phyloP scores from a whole-genome alignment of 2,329 filamentous ascomycete species.

The Microdochium paspali region DNA sequence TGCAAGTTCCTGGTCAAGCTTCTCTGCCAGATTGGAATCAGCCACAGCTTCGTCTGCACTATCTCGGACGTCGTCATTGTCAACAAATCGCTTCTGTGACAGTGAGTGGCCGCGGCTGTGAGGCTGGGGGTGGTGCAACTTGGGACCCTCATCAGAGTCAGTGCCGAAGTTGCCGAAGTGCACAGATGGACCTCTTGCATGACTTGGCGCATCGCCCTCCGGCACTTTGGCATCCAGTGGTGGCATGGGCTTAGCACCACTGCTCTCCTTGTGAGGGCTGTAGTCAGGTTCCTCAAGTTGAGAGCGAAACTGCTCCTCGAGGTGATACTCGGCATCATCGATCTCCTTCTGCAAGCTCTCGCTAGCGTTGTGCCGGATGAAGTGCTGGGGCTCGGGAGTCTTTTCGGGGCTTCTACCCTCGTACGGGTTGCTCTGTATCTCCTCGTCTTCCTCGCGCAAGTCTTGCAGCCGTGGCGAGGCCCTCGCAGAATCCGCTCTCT shows the following conservation, averaged over 20 bases:
- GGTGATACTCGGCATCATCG: conserved; percentile 75
- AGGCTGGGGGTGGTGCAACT: conserved; percentile 64
- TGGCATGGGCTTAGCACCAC: conserved; percentile 17
- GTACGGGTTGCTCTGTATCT: conserved; percentile 29
- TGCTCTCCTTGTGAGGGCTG: conserved; percentile 48
- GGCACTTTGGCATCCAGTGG: background rate
- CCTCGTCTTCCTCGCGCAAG: conserved; percentile 65
- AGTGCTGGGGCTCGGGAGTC: conserved; percentile 38
- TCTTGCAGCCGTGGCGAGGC: conserved; percentile 59
- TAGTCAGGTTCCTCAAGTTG: conserved; percentile 73
- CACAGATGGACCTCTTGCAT: conserved; percentile 34
- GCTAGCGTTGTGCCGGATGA: conserved; percentile 59
- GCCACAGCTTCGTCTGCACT: conserved; percentile 25
- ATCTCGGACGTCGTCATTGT: conserved; percentile 37
- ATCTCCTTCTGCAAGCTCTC: conserved; percentile 75
- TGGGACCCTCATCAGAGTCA: conserved; percentile 41
- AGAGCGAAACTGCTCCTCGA: conserved; percentile 70
- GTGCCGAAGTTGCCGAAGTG: conserved; percentile 44
- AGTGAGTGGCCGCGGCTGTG: conserved; percentile 65
- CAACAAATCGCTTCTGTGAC: conserved; percentile 55
- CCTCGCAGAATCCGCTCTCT: conserved; percentile 42
- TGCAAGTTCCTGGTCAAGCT: conserved; percentile 26
- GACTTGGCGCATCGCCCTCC: conserved; percentile 15
- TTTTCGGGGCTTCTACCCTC: conserved; percentile 40
- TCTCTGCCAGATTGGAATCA: conserved; percentile 25